Conservation (phyloP, 2,329 filamentous ascomycete species). For the Colletotrichum limetticola region DNA sequence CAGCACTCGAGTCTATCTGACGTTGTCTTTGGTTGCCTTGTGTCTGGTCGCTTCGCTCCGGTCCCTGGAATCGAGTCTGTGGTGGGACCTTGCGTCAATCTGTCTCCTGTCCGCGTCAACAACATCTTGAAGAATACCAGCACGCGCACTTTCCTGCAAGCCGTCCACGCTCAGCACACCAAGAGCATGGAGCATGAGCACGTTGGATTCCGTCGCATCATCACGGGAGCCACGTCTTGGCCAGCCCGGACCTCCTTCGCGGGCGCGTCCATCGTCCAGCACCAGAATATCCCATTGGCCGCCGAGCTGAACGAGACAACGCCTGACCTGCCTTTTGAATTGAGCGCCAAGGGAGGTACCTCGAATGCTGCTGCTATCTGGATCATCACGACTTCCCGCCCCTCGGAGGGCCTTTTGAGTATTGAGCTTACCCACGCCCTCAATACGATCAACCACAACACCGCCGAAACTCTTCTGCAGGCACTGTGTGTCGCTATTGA, state of each 20-base stretch:
- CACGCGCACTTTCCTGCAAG: conserved; percentile 12
- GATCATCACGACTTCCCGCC: not conserved
- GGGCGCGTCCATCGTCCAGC: not conserved
- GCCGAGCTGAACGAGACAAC: not conserved
- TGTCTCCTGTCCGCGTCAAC: conserved; percentile 17
- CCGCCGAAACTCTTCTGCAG: not conserved
- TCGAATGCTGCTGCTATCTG: not conserved
- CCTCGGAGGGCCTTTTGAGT: not conserved
- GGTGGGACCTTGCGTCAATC: conserved; percentile 30
- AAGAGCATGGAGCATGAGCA: not conserved
- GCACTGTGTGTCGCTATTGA: not conserved
- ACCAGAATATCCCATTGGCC: not conserved
- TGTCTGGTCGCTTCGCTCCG: conserved; percentile 37
- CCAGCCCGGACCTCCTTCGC: not conserved
- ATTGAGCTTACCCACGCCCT: not conserved
- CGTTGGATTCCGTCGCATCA: not conserved
- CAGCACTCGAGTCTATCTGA: conserved; percentile 17
- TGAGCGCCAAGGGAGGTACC: not conserved
- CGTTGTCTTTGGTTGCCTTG: conserved; percentile 34
- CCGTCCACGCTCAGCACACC: conserved; percentile 24
- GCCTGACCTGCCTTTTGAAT: not conserved
- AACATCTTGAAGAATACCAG: not conserved
- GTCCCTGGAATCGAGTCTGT: conserved; percentile 34
- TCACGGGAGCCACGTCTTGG: not conserved
- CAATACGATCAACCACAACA: not conserved